Conservation (phyloP, 768 basidiomycete genomes). For the Russula sp. region DNA sequence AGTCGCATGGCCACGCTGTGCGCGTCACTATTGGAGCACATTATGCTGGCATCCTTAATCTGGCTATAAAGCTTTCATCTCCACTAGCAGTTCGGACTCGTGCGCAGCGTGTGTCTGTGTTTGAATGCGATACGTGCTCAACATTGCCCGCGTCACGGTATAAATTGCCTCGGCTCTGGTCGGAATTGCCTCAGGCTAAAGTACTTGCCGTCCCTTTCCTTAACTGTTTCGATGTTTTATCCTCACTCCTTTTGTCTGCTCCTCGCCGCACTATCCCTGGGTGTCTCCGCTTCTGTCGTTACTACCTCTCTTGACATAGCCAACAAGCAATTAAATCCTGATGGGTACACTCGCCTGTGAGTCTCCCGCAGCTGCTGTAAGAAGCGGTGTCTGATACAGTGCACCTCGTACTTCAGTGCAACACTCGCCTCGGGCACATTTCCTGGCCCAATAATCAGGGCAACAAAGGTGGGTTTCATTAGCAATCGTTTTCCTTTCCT, state of each 20-base stretch:
- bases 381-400: neutral
- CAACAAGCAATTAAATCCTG: neutral
- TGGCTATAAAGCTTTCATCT: neutral
- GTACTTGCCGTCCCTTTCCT: no score
- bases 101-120: neutral
- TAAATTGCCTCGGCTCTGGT: no score
- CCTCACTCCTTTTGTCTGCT: no score
- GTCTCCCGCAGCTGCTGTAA: neutral
- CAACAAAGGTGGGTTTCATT: slow-evolving; percentile 33
- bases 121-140: neutral
- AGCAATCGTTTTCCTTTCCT: neutral
- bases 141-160: neutral
- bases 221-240: no score
- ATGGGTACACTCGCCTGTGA: neutral
- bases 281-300: no score
- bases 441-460: slow-evolving; percentile 49
- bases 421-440: slow-evolving; percentile 45
- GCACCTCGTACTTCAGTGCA: slow-evolving; percentile 33
- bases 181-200: no score
- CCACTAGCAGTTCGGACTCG: neutral
- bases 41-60: neutral
- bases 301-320: no score
- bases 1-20: neutral
- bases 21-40: neutral
- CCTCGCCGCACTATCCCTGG: no score